Evolutionary conservation across 2,329 filamentous ascomycete genomes (phyloP), one percentile per base, ranked within the genome.

Genomic region (Zarea fungicola): DNA sequence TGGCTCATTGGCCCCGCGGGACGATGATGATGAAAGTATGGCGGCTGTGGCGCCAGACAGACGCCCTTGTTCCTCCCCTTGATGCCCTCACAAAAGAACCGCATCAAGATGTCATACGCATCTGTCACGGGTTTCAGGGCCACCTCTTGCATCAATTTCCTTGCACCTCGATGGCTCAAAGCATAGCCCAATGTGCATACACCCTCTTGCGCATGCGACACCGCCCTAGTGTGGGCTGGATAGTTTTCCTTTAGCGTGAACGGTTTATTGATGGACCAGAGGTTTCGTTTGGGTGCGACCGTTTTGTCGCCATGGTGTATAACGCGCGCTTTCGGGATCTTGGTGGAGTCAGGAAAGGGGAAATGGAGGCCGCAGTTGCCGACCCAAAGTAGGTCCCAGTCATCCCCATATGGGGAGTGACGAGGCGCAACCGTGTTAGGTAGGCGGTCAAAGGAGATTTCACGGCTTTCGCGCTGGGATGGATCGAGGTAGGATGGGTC

Each of bases 371-470:
- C 70, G 50, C 74, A 76, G 55, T 75, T 72, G 21, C 75, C 75
- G 1, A 76, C 57, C 74, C 74, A 77, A 8, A 78, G 65, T 3
- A 77, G 52, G 50, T 78, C 75, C 76, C 75, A 78, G 50, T 69
- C 61, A 49, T 72, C 69, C n/a, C 75, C 73, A 46, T 76, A 75
- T 0, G 74, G 72, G 1, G 71, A 72, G 55, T 57, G 26, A 2
- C 25, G 42, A 1, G 61, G 57, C 1, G 54, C 47, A 0, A 54
- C 37, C 0, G 52, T 56, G 3, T 25, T 34, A 7, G 59, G 59
- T 1, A 60, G 56, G 3, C 25, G 26, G 6, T 56, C 44, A n/a
- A 62, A 58, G 5, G 40, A 14, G 1, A 62, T 54, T 6, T 62
- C 58, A 40, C 36, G 22, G 10, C 52, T 13, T 13, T 32, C 26